Evolutionary conservation across 768 basidiomycete genomes (phyloP), one percentile per base, ranked within the genome.

Genomic region (Tylopilus intermedius): DNA sequence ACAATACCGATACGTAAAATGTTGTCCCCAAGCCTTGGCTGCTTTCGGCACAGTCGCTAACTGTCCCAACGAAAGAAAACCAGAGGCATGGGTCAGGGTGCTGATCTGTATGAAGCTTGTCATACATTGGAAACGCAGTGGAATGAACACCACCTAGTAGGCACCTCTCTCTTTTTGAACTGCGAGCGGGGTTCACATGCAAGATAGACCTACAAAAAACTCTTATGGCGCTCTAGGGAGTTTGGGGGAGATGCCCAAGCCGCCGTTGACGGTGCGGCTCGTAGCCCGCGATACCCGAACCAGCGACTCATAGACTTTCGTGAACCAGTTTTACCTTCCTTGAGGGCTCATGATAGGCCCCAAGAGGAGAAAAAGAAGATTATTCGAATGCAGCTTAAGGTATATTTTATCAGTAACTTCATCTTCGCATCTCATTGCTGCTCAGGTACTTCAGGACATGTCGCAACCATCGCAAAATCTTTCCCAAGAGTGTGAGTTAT

Each of bases 11-110:
- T 64, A 44, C 61, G 64, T 47, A 66, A 55, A 72, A 77, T 47
- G 75, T 70, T 50, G 69, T 68, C 58, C 72, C 18, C 18, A 18
- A 18, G 18, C 18, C 18, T 18, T 72, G 60, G 74, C 72, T 11
- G 73, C 74, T 47, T 69, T 65, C 30, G 69, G 74, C 39, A 76
- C 67, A 49, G 70, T 71, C 57, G 69, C 68, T 64, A 45, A 67
- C 55, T 50, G 69, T 56, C 68, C 71, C 73, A 9, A 71, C 75
- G 30, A 5, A 30, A 8, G 7, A 30, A 30, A 30, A 57, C 37
- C 18, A 62, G 53, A 48, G 61, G 54, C 27, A 51, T 65, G 24
- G 2, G 58, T 60, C 44, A 72, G 58, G 45, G 67, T 74, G 5
- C 62, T 62, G 58, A 56, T 3, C 26, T 62, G 9, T 48, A 62